These are phyloP conservation scores for Piloderma croceum DNA, from an alignment of 768 basidiomycete species.

Conservation along the genomic window DNA sequence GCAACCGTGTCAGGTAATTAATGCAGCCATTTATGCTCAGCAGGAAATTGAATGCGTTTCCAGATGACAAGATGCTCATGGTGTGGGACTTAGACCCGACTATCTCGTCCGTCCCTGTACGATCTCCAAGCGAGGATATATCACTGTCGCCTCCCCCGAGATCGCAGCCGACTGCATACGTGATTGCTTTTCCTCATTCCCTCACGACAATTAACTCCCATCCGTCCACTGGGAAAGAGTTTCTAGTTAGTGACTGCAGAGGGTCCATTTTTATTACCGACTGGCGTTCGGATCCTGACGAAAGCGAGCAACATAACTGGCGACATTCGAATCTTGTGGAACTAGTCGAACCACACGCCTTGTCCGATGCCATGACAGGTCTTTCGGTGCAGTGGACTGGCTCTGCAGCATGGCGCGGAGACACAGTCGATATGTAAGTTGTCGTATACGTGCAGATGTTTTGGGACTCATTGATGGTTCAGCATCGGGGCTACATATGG, in stretches of 20 bases:
- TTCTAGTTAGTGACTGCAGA: slow-evolving; percentile 69
- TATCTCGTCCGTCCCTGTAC: slow-evolving; percentile 35
- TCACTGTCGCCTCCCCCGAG: slow-evolving; percentile 34
- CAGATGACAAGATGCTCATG: slow-evolving; percentile 81
- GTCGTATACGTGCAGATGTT: background rate
- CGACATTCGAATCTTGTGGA: slow-evolving; percentile 60
- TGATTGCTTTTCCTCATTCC: slow-evolving; percentile 68
- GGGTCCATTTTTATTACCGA: slow-evolving; percentile 77
- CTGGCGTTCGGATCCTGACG: slow-evolving; percentile 71
- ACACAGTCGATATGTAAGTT: slow-evolving; percentile 67
- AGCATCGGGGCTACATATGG: slow-evolving; percentile 77
- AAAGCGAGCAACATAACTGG: slow-evolving; percentile 45
- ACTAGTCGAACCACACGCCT: slow-evolving; percentile 61
- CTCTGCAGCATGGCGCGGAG: slow-evolving; percentile 64
- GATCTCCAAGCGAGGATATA: slow-evolving; percentile 21
- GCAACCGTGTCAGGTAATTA: slow-evolving; percentile 71
- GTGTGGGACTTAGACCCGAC: slow-evolving; percentile 80
- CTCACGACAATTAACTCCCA: slow-evolving; percentile 65
- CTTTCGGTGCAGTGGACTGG: slow-evolving; percentile 43
- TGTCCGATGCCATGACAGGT: slow-evolving; percentile 49
- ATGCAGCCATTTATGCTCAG: background rate
- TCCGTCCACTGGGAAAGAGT: slow-evolving; percentile 68
- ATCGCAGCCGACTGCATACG: slow-evolving; percentile 73
- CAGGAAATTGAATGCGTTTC: background rate
- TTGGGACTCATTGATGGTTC: slow-evolving; percentile 1